Base-by-base conservation (phyloP, 208 protist genomes). In the Trypanosoma lewisi region DNA sequence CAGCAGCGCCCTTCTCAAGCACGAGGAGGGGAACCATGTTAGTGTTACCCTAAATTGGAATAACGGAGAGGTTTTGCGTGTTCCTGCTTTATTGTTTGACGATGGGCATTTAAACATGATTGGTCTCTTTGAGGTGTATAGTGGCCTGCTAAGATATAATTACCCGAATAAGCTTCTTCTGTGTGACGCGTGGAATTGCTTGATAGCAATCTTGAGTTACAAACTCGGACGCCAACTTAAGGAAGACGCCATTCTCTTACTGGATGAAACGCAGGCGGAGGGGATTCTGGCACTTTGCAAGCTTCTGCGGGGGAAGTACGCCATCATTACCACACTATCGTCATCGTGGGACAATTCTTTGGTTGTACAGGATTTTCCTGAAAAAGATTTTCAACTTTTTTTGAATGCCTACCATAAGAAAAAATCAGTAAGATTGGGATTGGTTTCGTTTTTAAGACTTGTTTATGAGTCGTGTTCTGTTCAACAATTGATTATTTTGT, bases 151-250 rank as follows among this genome's bases (percentile, higher is more conserved):
- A 4, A 49, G 21, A 23, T 57, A 71, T 55, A 37, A 28, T 16
- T 39, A 64, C 37, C 56, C 65, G 11, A 48, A 71, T 42, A 17
- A 31, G n/a, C 21, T 56, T 34, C 56, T 71, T 59, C 37, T 71
- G 2, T 64, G 65, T 51, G 65, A 71, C 57, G 23, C 23, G 4
- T 71, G 65, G 65, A 71, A 71, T 41, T 71, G 56, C 41, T 39
- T 64, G 11, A 51, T 71, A 19, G 42, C 56, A 36, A 2, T 71
- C 2, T 2, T 71, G 27, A 36, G 63, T 11, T n/a, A 58, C 30
- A 31, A 51, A 19, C 19, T 71, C 0, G 33, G 23, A 7, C 9
- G n/a, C 9, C 14, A 63, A 17, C 21, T 63, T 12, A 33, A 1
- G 19, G 23, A 37, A 2, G 23, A 64, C 42, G 6, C 25, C 41